A percentile compares a stretch with the other conserved stretches of the same genome.
Conservation (phyloP, 2,329 filamentous ascomycete species). For the Aspergillus intermedius region DNA sequence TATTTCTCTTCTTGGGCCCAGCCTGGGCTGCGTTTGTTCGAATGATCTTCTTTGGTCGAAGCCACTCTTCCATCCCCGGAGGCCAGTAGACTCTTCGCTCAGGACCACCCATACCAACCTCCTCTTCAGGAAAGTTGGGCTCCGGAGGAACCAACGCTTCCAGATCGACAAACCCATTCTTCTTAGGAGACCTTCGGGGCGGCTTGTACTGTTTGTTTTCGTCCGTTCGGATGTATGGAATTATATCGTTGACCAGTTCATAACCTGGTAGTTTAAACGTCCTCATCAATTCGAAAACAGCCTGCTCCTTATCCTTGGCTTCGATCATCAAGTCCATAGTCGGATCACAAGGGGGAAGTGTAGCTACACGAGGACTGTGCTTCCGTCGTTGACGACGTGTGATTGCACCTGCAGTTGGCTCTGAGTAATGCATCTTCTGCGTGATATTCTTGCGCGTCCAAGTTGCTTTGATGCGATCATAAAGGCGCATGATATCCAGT, state of each 20-base stretch:
- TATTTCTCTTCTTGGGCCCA: constrained; percentile 11
- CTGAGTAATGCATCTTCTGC: constrained; percentile 97
- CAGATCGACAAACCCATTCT: constrained; percentile 34
- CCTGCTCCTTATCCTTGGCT: constrained; percentile 96
- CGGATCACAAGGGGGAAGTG: constrained; percentile 71
- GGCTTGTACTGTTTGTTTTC: constrained; percentile 58
- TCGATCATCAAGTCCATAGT: constrained; percentile 99
- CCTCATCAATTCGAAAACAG: constrained; percentile 88
- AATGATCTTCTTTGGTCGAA: constrained; percentile 65
- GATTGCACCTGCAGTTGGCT: constrained; percentile 68
- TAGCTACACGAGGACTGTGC: constrained; percentile 72
- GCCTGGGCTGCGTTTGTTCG: constrained; percentile 18
- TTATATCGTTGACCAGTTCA: constrained; percentile 66
- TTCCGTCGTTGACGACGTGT: constrained; percentile 74
- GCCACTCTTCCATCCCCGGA: constrained; percentile 80
- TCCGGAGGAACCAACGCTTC: constrained; percentile 39
- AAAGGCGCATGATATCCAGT: constrained; percentile 68
- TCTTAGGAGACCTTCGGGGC: constrained; percentile 41
- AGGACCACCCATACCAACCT: constrained; percentile 80
- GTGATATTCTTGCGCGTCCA: constrained; percentile 79
- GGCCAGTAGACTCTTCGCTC: constrained; percentile 86
- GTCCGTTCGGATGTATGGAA: constrained; percentile 70
- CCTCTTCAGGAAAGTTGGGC: constrained; percentile 54
- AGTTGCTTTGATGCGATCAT: constrained; percentile 69
- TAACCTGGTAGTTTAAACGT: constrained; percentile 78